phyloP scores from a whole-genome alignment of 2,329 filamentous ascomycete species.

The Monosporascus cannonballus region DNA sequence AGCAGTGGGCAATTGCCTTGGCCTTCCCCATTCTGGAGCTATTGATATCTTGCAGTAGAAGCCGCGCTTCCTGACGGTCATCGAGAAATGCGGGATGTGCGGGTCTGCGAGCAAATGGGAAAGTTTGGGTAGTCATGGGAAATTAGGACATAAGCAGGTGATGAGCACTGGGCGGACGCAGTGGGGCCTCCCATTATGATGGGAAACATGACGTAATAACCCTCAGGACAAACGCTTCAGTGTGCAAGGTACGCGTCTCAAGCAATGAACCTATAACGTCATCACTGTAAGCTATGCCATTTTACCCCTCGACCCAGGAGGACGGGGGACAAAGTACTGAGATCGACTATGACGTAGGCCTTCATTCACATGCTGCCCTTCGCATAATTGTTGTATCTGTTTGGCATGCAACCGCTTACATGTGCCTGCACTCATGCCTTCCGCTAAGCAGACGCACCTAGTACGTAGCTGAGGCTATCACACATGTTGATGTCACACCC shows the following conservation, averaged over 20 bases:
- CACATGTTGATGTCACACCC: not conserved
- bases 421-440: not conserved
- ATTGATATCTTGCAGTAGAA: not conserved
- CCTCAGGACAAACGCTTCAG: no score
- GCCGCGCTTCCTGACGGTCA: not conserved
- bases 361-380: conserved; percentile 5
- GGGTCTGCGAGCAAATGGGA: not conserved
- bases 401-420: not conserved
- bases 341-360: conserved; percentile 11
- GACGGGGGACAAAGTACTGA: conserved; percentile 1
- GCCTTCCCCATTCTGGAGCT: not conserved
- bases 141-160: no score
- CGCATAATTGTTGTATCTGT: no score
- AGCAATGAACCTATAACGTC: no score
- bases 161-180: no score
- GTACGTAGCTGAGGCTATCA: not conserved
- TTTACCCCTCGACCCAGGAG: not conserved
- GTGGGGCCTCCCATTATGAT: no score
- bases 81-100: not conserved
- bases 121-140: not conserved
- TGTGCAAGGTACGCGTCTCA: no score
- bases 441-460: not conserved
- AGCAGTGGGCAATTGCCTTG: no score
- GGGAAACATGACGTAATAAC: no score
- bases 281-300: no score